Base-by-base conservation (phyloP, 768 basidiomycete species). In the Amanita inopinata region DNA sequence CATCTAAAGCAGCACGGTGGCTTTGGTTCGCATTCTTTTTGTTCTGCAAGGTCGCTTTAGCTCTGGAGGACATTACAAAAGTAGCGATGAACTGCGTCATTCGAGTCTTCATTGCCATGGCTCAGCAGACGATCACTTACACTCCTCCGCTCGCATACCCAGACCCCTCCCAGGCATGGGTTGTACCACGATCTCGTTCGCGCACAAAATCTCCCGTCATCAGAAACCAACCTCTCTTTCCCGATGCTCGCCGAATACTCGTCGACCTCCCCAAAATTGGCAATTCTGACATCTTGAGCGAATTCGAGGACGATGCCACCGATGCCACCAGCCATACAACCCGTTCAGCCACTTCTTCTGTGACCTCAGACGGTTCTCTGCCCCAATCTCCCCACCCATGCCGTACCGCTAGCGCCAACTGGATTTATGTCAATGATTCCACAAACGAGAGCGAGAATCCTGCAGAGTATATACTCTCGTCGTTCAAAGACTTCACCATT, bases 281-380 rank as follows among this genome's bases (percentile, higher is more conserved):
- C 10, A 22, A 27, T n/a, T 25, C 41, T 33, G 11, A 30, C n/a
- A n/a, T n/a, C 31, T n/a, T 20, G 28, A 12, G 30, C 22, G 8
- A 24, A 11, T n/a, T 14, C 30, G 39, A 40, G 18, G 39, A 31
- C 17, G 28, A 33, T 22, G 32, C 32, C 15, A 11, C 33, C n/a
- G 41, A 43, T 17, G 15, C 19, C 30, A 14, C 24, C 11, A 6
- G n/a, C 24, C 14, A 33, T 22, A n/a, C 23, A 8, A 8, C 22
- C n/a, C 41, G 32, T 34, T 43, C 41, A n/a, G 22, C 41, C 14
- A 12, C 41, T 17, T 43, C 41, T 23, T 43, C 41, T 8, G 5
- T 43, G 17, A 24, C 41, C 9, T 35, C 33, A 3, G 32, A 33
- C 0, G 41, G 18, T 3, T 43, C 41, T 11, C n/a, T 34, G 25